Percentiles rank a stretch among this genome's conserved stretches.
Evolutionary conservation across 345 rosid species (phyloP).

Genomic region (Boechera retrofracta): DNA sequence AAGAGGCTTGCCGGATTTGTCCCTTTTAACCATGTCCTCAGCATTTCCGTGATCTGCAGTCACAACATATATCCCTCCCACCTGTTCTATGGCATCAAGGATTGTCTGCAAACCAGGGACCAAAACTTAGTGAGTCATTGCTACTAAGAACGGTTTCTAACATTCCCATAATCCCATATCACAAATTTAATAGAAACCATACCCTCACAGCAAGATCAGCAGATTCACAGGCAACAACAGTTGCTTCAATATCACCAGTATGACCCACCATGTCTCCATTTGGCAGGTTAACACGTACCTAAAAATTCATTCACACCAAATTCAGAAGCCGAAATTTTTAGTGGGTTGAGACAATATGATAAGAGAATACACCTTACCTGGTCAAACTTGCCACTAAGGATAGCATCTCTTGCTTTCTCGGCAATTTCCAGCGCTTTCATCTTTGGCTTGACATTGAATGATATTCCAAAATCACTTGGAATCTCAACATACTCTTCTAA

Average conservation of each 20-base stretch:
- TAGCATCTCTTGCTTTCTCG: conserved; percentile 88
- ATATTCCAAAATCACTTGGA: conserved; percentile 90
- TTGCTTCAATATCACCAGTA: conserved; percentile 89
- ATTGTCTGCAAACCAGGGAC: conserved; percentile 64
- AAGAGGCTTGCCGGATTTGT: conserved; percentile 78
- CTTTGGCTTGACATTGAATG: conserved; percentile 89
- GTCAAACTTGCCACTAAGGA: conserved; percentile 81
- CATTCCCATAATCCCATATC: neutral
- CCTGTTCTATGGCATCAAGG: conserved; percentile 78
- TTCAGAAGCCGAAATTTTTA: neutral
- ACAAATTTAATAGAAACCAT: conserved; percentile 6
- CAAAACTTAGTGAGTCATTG: conserved; percentile 11
- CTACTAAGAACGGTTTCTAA: neutral
- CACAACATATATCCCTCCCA: conserved; percentile 87
- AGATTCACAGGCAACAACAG: conserved; percentile 87
- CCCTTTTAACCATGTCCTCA: conserved; percentile 98
- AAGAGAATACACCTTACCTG: conserved; percentile 58
- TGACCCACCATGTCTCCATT: conserved; percentile 99
- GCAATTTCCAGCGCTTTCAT: conserved; percentile 96
- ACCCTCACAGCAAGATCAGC: conserved; percentile 95
- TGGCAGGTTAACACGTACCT: conserved; percentile 94
- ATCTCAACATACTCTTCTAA: conserved; percentile 91
- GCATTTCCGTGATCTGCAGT: conserved; percentile 99
- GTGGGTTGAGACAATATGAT: neutral
- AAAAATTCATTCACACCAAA: conserved; percentile 16